These are phyloP conservation scores for Kwoniella bestiolae DNA, from an alignment of 768 basidiomycete species.

Conservation along the genomic window DNA sequence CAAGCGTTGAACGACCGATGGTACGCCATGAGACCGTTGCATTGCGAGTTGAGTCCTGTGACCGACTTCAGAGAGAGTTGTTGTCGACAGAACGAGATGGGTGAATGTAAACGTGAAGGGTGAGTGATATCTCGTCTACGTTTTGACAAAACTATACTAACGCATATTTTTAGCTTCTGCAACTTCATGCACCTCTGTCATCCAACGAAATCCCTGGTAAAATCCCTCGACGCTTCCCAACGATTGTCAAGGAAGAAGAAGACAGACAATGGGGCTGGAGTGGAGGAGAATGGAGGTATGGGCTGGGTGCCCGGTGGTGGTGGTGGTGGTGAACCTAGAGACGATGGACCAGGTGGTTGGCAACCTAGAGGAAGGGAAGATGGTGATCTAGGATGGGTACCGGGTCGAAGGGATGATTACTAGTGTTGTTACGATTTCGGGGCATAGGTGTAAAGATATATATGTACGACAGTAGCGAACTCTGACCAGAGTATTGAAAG, in stretches of 20 bases:
- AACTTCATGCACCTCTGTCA: slow-evolving; percentile 98
- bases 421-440: background rate
- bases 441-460: slow-evolving; percentile 3
- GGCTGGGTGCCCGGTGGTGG: slow-evolving; percentile 47
- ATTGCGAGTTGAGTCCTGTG: slow-evolving; percentile 96
- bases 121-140: slow-evolving; percentile 35
- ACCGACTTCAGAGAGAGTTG: slow-evolving; percentile 99
- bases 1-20: slow-evolving; percentile 93
- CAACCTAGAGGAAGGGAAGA: slow-evolving; percentile 20
- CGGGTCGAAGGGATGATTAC: slow-evolving; percentile 22
- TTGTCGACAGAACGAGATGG: slow-evolving; percentile 97
- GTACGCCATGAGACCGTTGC: slow-evolving; percentile 95
- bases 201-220: slow-evolving; percentile 81
- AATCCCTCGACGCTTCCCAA: slow-evolving; percentile 78
- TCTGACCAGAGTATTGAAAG: background rate
- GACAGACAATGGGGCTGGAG: slow-evolving; percentile 9
- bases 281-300: slow-evolving; percentile 27
- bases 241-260: slow-evolving; percentile 60
- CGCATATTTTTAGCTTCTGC: slow-evolving; percentile 71
- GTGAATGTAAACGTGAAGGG: slow-evolving; percentile 90
- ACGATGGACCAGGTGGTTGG: slow-evolving; percentile 34
- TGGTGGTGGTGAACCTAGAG: slow-evolving; percentile 15
- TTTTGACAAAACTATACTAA: background rate
- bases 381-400: slow-evolving; percentile 25
- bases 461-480: slow-evolving; percentile 13